phyloP scores from a whole-genome alignment of 2,329 filamentous ascomycete genomes.

The Ophiostoma perfectum region DNA sequence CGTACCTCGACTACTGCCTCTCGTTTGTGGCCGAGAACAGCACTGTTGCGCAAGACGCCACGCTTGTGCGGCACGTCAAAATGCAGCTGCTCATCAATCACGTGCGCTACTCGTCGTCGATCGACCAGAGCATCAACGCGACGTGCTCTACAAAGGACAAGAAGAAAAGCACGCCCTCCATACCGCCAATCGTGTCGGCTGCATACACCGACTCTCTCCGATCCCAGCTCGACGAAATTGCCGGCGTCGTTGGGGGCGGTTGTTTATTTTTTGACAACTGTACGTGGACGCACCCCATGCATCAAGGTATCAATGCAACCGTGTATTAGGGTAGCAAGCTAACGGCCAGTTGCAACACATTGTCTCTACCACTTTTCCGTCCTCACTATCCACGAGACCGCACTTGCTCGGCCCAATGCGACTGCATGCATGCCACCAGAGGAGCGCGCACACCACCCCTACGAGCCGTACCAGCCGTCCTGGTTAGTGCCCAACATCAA shows the following conservation, averaged over 20 bases:
- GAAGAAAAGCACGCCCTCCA: neutral
- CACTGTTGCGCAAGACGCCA: conserved; percentile 26
- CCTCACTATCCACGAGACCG: conserved; percentile 23
- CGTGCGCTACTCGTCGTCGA: conserved; percentile 23
- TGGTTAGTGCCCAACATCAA: conserved; percentile 8
- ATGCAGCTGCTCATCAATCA: conserved; percentile 39
- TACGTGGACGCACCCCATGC: neutral
- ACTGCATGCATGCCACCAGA: conserved; percentile 1
- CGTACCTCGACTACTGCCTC: neutral
- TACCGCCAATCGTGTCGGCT: neutral
- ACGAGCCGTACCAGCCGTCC: neutral
- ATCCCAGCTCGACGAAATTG: neutral
- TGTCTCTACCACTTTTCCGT: conserved; percentile 20
- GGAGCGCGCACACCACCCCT: neutral
- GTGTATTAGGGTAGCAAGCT: neutral
- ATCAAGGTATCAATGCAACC: no score
- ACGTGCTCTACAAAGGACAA: neutral
- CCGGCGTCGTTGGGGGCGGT: neutral
- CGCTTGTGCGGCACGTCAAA: conserved; percentile 41
- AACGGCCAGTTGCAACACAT: conserved; percentile 17
- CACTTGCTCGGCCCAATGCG: neutral
- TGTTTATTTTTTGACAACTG: neutral
- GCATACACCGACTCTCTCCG: neutral
- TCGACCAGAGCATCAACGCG: neutral
- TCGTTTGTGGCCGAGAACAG: neutral